Evolutionary conservation across 768 basidiomycete species (phyloP).

Genomic region (Leccinum truebloodii): DNA sequence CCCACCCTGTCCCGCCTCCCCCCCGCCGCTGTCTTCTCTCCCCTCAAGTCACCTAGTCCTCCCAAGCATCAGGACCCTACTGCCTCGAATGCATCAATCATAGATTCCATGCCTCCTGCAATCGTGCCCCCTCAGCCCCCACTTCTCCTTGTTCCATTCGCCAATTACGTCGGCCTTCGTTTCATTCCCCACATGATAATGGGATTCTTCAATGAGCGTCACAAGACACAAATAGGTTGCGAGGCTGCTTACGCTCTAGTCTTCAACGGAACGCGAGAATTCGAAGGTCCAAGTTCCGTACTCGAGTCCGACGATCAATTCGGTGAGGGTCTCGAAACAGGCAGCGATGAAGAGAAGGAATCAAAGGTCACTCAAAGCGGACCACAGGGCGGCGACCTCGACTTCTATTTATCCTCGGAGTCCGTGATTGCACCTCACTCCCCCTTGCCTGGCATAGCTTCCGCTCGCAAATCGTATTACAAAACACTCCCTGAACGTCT

Average conservation of each 20-base stretch:
- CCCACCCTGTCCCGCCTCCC: conserved; percentile 40
- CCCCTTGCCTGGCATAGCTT: conserved; percentile 58
- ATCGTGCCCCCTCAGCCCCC: conserved; percentile 75
- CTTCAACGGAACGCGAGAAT: conserved; percentile 58
- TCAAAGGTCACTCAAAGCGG: conserved; percentile 1
- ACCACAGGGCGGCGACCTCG: conserved; percentile 56
- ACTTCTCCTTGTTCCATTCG: conserved; percentile 72
- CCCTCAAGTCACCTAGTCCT: conserved; percentile 28
- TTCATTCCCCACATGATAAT: conserved; percentile 89
- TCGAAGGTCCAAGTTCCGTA: conserved; percentile 39
- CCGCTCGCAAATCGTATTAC: conserved; percentile 77
- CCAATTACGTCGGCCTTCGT: conserved; percentile 75
- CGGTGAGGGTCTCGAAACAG: conserved; percentile 4
- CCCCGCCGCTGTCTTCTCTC: conserved; percentile 35
- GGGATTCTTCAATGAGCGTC: conserved; percentile 89
- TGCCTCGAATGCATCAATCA: conserved; percentile 24
- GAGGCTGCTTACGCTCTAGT: conserved; percentile 81
- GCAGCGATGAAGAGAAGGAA: conserved; percentile 8
- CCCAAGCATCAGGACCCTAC: conserved; percentile 18
- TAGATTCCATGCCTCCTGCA: conserved; percentile 50
- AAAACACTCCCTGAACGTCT: conserved; percentile 66
- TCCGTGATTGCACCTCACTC: conserved; percentile 66
- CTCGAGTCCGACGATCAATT: conserved; percentile 24
- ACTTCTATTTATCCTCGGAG: conserved; percentile 72
- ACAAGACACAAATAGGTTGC: conserved; percentile 76